Evolutionary conservation across 257 asterid genomes (phyloP), one percentile per base, ranked within the genome.

Genomic region (Penstemon newberryi): DNA sequence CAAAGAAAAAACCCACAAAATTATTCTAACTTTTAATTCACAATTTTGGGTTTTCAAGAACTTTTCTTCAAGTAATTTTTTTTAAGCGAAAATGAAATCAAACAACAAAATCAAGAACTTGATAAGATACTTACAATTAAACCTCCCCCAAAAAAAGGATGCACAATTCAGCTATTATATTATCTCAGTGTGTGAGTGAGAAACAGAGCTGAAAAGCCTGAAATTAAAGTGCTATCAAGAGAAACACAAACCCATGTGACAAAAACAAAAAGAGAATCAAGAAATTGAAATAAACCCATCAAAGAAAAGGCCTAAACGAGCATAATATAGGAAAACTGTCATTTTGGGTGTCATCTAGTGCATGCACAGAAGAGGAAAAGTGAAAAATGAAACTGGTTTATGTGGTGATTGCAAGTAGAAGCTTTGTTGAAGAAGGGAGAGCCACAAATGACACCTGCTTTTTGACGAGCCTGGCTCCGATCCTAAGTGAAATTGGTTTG

Each of bases 391-490:
- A 56, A 52, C 9, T 7, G 55, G 51, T 70, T 68, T 63, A 53
- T 67, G 79, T 72, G 80, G 72, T 54, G 70, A 49, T 66, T 67
- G 68, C 39, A 4, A 36, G 60, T 5, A 56, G 47, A 37, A n/a
- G 70, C 52, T 59, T 63, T 67, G 66, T 19, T 55, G 70, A 40
- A 50, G 70, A 52, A 53, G 64, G 62, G 42, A 53, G 60, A 63
- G 64, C 64, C 71, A 78, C 78, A 78, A 57, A 25, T 68, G 79
- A 75, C 80, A 78, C 80, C 63, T 66, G 51, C 9, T 1, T 25
- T 41, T 13, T 41, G 4, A 45, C 33, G 13, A 65, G 75, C 65
- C 77, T 71, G 54, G n/a, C 54, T 15, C 15, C 15, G 4, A 12
- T 0, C 3, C 4, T 49, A 10, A 9, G 54, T 49, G n/a, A 4